Base-by-base conservation (phyloP, 352 stramenopile genomes). In the Elongisporangium anandrum region DNA sequence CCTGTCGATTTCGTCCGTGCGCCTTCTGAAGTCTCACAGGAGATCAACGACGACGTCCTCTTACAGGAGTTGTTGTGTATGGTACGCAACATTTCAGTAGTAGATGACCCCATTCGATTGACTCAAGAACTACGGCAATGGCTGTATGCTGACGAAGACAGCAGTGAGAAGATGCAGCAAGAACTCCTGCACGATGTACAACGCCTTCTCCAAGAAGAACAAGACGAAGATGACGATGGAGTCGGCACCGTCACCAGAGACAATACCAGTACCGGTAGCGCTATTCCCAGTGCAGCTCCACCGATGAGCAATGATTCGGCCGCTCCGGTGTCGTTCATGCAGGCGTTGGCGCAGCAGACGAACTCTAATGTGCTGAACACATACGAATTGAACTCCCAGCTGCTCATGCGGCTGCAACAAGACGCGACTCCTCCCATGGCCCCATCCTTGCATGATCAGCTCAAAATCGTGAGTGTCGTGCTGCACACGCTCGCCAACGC, bases 151-250 rank as follows among this genome's bases (percentile, higher is more conserved):
- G 70, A 82, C 50, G 70, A 75, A 61, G 73, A 82, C 60, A 69
- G 66, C 16, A 82, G 73, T 52, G 73, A 80, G 29, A 68, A 70
- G 51, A 82, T 82, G 73, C 73, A 82, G 49, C 73, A 82, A 47
- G 65, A 79, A 56, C 39, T 82, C 21, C 56, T 83, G 10, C 67
- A 70, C 20, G 69, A 80, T 38, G 72, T 82, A 0, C 68, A 82
- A 57, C 61, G 66, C 19, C 47, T 82, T 39, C 51, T 82, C 15
- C 68, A 77, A 39, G 70, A 79, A 47, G 73, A 82, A n/a, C 60
- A 77, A 34, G 54, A 77, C 50, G 55, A 17, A 54, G 52, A 17
- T 39, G 51, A 20, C 19, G 53, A 60, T 56, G 34, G 17, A 56
- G 20, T 24, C 16, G 41, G 8, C 21, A 50, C 16, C 49, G 59